Base-by-base conservation (phyloP, 352 stramenopile species). In the Phytophthora quininea region DNA sequence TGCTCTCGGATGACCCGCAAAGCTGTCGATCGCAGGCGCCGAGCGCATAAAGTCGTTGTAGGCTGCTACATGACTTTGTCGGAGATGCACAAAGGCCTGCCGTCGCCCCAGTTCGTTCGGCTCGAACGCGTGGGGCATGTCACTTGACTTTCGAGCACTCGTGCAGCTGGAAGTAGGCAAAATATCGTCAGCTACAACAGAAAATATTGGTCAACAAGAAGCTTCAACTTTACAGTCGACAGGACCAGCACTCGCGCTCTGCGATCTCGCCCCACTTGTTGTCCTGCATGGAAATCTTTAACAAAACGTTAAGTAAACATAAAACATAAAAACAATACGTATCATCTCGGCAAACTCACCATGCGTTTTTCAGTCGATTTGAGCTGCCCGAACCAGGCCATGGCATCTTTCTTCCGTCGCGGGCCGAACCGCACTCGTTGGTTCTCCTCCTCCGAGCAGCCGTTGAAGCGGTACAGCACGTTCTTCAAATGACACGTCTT, bases 301-400 rank as follows among this genome's bases (percentile, higher is more conserved):
- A 30, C 4, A 53, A 40, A 30, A 61, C 42, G 62, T 15, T 29
- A 46, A 43, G 40, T 29, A 24, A 24, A 24, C 19, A 24, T 24
- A 24, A 24, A 24, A 24, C 19, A 24, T 24, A n/a, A 50, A 43
- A 33, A 50, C 43, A 50, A 27, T 48, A 7, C 14, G n/a, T 27
- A 33, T 24, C 19, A 24, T 24, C 19, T 24, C 19, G 19, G 19
- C 19, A 27, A 29, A 33, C 47, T 42, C 50, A 86, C 83, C 85
- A 93, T 93, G 67, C 85, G 76, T 62, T 93, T 93, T 67, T 93
- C 85, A 15, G 85, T 93, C n/a, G 85, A 93, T 66, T 93, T 93
- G 61, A 93, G 75, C 71, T 91, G 85, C 11, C 73, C 70, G 51
- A 93, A 93, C 85, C 85, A 93, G 9, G 73, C 67, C 29, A 74